phyloP scores from a whole-genome alignment of 768 basidiomycete species.

The Candolleomyces eurysporus region DNA sequence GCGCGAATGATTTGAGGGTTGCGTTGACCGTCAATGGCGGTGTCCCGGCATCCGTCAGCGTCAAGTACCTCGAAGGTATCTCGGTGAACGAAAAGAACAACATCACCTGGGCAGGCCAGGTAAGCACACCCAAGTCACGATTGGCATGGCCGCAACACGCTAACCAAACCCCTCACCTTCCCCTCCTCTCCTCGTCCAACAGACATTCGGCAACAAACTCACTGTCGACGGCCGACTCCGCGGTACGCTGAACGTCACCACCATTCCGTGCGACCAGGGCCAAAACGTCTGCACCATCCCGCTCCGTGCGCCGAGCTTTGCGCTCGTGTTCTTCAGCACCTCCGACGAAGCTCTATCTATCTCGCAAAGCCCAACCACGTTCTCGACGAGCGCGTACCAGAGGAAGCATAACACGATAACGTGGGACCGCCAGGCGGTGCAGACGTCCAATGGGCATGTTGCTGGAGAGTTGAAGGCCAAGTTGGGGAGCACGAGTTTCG shows the following conservation, averaged over 20 bases:
- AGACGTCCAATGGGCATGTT: conserved; percentile 60
- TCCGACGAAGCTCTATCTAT: conserved; percentile 14
- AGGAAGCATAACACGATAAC: conserved; percentile 50
- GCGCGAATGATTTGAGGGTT: conserved; percentile 53
- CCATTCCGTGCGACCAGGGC: conserved; percentile 55
- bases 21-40: conserved; percentile 48
- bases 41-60: conserved; percentile 46
- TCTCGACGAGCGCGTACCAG: conserved; percentile 38
- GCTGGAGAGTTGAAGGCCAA: conserved; percentile 29
- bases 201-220: conserved; percentile 60
- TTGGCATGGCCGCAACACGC: no score
- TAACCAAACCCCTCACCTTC: conserved; percentile 35
- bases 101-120: conserved; percentile 75
- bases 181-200: no score
- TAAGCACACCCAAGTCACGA: background rate
- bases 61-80: conserved; percentile 54
- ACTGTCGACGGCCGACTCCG: conserved; percentile 66
- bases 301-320: conserved; percentile 70
- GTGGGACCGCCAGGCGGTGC: conserved; percentile 50
- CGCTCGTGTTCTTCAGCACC: conserved; percentile 55
- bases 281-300: conserved; percentile 55
- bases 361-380: conserved; percentile 38
- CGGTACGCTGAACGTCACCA: conserved; percentile 53
- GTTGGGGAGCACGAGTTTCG: conserved; percentile 18
- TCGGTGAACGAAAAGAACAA: conserved; percentile 61